phyloP scores from a whole-genome alignment of 768 basidiomycete species.

The Suillus hirtellus region DNA sequence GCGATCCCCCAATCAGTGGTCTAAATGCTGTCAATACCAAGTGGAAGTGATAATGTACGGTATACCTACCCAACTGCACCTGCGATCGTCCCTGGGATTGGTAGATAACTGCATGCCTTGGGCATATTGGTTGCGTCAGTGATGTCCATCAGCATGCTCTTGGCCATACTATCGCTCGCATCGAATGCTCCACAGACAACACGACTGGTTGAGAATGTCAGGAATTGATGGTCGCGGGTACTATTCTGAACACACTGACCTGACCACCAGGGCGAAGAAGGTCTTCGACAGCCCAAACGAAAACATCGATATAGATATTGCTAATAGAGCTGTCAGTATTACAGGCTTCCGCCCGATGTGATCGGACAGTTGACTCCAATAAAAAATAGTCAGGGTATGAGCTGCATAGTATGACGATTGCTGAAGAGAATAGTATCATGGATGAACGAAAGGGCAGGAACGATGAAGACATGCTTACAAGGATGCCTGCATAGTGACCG shows the following conservation, averaged over 20 bases:
- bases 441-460: conserved; percentile 31
- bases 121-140: conserved; percentile 34
- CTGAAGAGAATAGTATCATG: conserved; percentile 24
- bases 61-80: conserved; percentile 41
- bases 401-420: conserved; percentile 50
- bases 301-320: conserved; percentile 46
- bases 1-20: conserved; percentile 56
- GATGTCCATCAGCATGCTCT: conserved; percentile 43
- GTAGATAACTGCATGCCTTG: conserved; percentile 57
- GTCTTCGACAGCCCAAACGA: conserved; percentile 49
- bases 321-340: conserved; percentile 44
- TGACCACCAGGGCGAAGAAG: conserved; percentile 13
- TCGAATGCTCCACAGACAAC: conserved; percentile 47
- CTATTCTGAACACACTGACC: conserved; percentile 20
- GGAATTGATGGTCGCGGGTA: not conserved
- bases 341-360: conserved; percentile 49
- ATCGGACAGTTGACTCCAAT: conserved; percentile 53
- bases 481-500: conserved; percentile 48
- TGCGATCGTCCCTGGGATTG: conserved; percentile 46
- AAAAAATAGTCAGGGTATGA: conserved; percentile 45
- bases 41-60: not conserved
- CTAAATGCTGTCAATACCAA: conserved; percentile 32
- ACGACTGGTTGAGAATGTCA: conserved; percentile 31
- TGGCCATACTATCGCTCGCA: conserved; percentile 53
- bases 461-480: conserved; percentile 34